Conservation (phyloP, 129 eudicot species). For the Apium graveolens region DNA sequence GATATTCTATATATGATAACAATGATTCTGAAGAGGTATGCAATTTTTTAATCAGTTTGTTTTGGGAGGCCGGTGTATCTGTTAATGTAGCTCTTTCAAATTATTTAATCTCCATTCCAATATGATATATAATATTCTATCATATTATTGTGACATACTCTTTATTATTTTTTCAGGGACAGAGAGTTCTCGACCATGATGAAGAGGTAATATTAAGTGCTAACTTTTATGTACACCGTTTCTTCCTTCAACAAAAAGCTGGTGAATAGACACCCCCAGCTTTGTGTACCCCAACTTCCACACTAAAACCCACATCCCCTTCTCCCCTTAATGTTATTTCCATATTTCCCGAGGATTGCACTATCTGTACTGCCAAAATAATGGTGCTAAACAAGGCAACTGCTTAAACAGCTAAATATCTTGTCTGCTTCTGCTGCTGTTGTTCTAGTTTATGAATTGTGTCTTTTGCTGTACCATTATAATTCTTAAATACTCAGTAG, state of each 20-base stretch:
- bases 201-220: constrained; percentile 57
- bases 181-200: constrained; percentile 64
- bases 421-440: background rate
- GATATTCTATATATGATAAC: constrained; percentile 60
- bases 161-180: constrained; percentile 41
- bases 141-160: background rate
- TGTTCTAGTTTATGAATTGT: background rate
- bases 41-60: background rate
- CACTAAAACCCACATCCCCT: background rate
- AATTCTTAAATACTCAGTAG: background rate
- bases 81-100: background rate
- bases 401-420: background rate
- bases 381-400: background rate
- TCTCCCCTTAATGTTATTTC: background rate
- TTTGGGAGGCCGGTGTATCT: background rate
- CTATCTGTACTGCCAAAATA: background rate
- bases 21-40: constrained; percentile 80
- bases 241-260: background rate
- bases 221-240: constrained; percentile 2
- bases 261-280: background rate
- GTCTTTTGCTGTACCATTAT: background rate
- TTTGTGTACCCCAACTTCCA: background rate
- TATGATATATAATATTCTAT: background rate
- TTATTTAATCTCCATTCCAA: background rate
- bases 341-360: background rate